A percentile compares a stretch with the other conserved stretches of the same genome.
phyloP scores from a whole-genome alignment of 768 basidiomycete genomes.

The Agrocybe pediades region DNA sequence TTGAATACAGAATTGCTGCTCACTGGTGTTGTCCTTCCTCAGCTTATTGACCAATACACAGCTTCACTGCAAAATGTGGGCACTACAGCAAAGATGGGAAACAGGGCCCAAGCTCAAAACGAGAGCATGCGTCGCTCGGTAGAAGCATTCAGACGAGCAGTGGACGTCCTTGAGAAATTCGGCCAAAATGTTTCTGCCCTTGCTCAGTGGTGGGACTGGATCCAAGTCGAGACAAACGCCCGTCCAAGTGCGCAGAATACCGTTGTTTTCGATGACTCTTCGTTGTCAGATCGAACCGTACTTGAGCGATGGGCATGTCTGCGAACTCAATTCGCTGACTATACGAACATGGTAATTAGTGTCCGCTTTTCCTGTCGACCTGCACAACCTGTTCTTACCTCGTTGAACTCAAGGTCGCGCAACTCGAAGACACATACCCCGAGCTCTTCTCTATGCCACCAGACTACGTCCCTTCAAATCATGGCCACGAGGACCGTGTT shows the following conservation, averaged over 20 bases:
- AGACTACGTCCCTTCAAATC: neutral
- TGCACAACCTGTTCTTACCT: too few relatives aligned
- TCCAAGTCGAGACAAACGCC: constrained; percentile 11
- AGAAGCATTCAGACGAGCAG: constrained; percentile 7
- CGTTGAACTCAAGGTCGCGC: constrained; percentile 13
- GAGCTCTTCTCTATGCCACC: constrained; percentile 3
- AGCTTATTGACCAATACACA: constrained; percentile 8
- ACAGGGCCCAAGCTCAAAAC: neutral
- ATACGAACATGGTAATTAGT: constrained; percentile 16
- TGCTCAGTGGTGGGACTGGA: constrained; percentile 21
- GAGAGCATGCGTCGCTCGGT: constrained; percentile 2
- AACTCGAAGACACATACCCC: constrained; percentile 15
- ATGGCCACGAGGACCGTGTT: neutral
- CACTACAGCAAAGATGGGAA: neutral
- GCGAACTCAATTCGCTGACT: constrained; percentile 17
- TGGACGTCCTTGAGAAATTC: constrained; percentile 13
- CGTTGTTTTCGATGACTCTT: constrained; percentile 13
- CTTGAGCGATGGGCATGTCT: constrained; percentile 15
- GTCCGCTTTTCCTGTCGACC: too few relatives aligned
- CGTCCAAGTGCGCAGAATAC: constrained; percentile 1
- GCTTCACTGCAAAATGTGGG: neutral
- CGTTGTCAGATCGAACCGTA: constrained; percentile 7
- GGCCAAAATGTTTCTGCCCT: constrained; percentile 12
- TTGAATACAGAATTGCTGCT: neutral
- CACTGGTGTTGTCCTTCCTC: neutral